Evolutionary conservation across 768 basidiomycete species (phyloP), one percentile per base, ranked within the genome.

Genomic region (Trametes cubensis): DNA sequence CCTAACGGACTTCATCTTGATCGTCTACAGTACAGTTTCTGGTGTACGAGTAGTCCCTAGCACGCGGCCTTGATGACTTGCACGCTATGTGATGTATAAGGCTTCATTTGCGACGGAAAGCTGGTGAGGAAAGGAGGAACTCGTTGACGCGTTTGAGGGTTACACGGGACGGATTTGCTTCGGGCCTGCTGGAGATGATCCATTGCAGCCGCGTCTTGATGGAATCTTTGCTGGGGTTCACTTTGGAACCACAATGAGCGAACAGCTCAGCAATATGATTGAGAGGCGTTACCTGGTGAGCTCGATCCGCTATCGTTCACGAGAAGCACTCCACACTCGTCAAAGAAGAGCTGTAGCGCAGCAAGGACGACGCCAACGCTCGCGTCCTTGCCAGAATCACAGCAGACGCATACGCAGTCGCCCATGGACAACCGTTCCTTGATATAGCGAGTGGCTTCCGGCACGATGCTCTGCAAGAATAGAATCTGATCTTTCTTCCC

Each of bases 131-230:
- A 66, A 94, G 80, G 6, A 92, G 72, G 65, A 81, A 90, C 65
- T 89, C 86, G 69, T 94, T 93, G 47, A 92, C 83, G 15, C 87
- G 76, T 72, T 92, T 92, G 61, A 98, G 79, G 10, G 90, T 92
- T 17, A 85, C 80, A 44, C 94, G 83, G 11, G 91, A 87, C 0
- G 96, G 95, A 71, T 97, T 98, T 4, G 87, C 89, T 56, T 79
- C 77, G 6, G 91, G 89, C 54, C 82, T 77, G 65, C 85, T 87
- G 20, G 88, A 79, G 60, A 95, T 89, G 50, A 98, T 85, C 92
- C 91, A 94, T 70, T 98, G 88, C 39, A 98, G 78, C 18, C 94
- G 81, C 14, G 79, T 87, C 13, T 85, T 83, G 64, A 98, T 84
- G 14, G 80, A 74, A 20, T 79, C 73, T 72, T 97, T 97, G 65